These are phyloP conservation scores for Chenopodium album DNA, from an alignment of 148 eudicot species.

Conservation along the genomic window DNA sequence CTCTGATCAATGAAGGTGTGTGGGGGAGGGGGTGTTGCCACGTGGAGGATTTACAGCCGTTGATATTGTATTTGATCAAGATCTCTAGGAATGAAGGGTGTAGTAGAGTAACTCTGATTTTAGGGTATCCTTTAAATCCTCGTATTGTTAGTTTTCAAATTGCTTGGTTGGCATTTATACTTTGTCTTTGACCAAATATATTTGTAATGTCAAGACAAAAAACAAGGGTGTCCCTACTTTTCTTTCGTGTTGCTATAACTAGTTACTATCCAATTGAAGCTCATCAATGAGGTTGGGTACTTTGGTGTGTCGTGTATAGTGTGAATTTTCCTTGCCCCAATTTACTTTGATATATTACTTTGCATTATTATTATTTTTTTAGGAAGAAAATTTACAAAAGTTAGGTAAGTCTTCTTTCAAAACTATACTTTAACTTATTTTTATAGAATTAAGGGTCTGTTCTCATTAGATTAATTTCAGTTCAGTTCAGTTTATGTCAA, in stretches of 20 bases:
- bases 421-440: too few relatives aligned
- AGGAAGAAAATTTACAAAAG: too few relatives aligned
- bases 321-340: not conserved
- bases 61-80: not conserved
- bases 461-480: too few relatives aligned
- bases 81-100: not conserved
- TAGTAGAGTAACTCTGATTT: not conserved
- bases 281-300: not conserved
- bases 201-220: not conserved
- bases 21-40: conserved; percentile 17
- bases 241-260: conserved; percentile 3
- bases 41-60: not conserved
- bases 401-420: too few relatives aligned
- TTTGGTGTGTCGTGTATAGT: not conserved
- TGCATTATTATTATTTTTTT: too few relatives aligned
- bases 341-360: too few relatives aligned
- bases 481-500: too few relatives aligned
- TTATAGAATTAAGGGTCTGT: too few relatives aligned
- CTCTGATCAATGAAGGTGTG: not conserved
- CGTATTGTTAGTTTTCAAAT: conserved; percentile 18
- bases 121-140: conserved; percentile 12
- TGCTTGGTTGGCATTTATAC: not conserved
- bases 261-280: conserved; percentile 6
- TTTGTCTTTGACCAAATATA: conserved; percentile 9
- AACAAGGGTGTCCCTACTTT: not conserved